Percentiles rank a stretch among this genome's conserved stretches.
Evolutionary conservation across 2,329 filamentous ascomycete genomes (phyloP).

Genomic region (Epicoccum nigrum): DNA sequence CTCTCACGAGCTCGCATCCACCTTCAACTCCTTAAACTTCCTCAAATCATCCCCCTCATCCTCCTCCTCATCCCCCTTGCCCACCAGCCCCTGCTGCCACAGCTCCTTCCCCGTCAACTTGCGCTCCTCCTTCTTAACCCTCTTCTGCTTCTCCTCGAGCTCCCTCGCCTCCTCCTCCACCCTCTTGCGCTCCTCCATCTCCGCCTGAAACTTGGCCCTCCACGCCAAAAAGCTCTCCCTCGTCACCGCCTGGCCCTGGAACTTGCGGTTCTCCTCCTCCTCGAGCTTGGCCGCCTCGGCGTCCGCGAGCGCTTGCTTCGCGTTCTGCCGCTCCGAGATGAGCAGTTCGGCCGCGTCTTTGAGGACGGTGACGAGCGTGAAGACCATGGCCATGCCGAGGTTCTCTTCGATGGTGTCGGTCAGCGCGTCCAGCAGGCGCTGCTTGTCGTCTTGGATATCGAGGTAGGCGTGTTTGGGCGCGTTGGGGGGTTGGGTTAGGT

Average conservation of each 20-base stretch:
- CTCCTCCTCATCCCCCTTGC: constrained; percentile 70
- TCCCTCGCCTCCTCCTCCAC: constrained; percentile 69
- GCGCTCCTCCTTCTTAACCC: constrained; percentile 71
- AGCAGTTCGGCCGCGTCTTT: constrained; percentile 92
- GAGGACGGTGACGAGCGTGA: constrained; percentile 83
- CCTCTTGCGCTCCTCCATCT: constrained; percentile 76
- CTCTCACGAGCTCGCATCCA: constrained; percentile 54
- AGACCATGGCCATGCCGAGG: constrained; percentile 96
- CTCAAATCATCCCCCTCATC: constrained; percentile 64
- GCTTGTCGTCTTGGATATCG: constrained; percentile 80
- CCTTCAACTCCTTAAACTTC: constrained; percentile 45
- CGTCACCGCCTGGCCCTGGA: constrained; percentile 90
- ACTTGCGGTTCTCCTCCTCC: constrained; percentile 94
- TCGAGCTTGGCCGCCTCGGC: constrained; percentile 69
- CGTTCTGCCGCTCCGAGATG: constrained; percentile 74
- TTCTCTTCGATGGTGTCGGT: constrained; percentile 85
- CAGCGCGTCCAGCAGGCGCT: constrained; percentile 72
- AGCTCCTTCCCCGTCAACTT: constrained; percentile 70
- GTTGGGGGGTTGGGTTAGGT: constrained; percentile 77
- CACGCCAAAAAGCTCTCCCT: constrained; percentile 83
- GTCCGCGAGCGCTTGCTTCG: constrained; percentile 60
- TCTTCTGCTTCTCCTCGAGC: constrained; percentile 65
- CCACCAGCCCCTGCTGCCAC: constrained; percentile 57
- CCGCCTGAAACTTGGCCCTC: constrained; percentile 76
- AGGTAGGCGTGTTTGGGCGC: constrained; percentile 73